Base-by-base conservation (phyloP, 768 basidiomycete species). In the Suillus subluteus region DNA sequence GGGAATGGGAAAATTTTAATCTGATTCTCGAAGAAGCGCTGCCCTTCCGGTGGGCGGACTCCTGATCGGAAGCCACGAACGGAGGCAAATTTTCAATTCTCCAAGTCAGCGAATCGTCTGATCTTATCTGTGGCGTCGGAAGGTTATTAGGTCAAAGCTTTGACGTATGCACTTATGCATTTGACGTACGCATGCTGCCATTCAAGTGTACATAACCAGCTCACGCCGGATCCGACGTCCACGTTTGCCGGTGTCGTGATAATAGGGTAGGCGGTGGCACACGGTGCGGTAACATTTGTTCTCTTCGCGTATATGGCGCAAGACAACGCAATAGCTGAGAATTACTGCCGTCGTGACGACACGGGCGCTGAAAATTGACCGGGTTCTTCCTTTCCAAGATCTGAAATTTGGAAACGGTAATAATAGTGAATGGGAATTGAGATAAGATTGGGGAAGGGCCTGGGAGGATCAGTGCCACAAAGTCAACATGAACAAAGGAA, bases 401-500 rank as follows among this genome's bases (percentile, higher is more conserved):
- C 23, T 59, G 38, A 23, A 40, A 43, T 65, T 63, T 41, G 48
- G 13, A 38, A 48, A 54, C 13, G 59, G 61, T 48, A 50, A 50
- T 50, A 66, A 66, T 64, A 66, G 41, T 37, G 62, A 48, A 46
- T 62, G 56, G 43, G 56, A 37, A 64, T 62, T 46, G 13, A 44
- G 67, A 46, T 58, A 43, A 64, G 48, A 69, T 62, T 54, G 59
- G 62, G 72, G 77, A 74, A 76, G 74, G 72, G 41, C 75, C 73
- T 76, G 72, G 58, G 74, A 70, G 63, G 46, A 54, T 8, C 37
- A 54, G 32, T 69, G 76, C 75, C 76, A 74, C 73, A 66, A 67
- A 66, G 64, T n/a, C 71, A 72, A 76, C 0, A 73, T 0, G 1
- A 26, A n/a, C 56, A 76, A 78, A 76, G 52, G 44, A 23, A 58